Evolutionary conservation across 179 eudicot genomes (phyloP).

Genomic region (Amaranthus tricolor): DNA sequence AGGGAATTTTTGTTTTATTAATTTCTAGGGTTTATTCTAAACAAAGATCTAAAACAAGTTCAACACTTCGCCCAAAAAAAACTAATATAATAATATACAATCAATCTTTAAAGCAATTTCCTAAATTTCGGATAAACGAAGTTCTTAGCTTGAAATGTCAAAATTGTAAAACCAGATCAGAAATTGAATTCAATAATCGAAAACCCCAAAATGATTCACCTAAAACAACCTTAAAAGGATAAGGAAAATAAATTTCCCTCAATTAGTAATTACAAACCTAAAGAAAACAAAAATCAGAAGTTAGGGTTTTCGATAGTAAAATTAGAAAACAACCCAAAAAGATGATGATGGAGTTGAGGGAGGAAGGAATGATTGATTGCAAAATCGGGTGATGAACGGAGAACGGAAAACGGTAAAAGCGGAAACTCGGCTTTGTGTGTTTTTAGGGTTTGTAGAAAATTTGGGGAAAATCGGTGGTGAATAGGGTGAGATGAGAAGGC

Average conservation of each 20-base stretch:
- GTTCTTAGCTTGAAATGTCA: background rate
- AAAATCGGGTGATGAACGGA: background rate
- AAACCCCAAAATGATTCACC: background rate
- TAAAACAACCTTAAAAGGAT: background rate
- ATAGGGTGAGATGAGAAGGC: background rate
- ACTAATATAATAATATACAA: background rate
- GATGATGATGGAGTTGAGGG: background rate
- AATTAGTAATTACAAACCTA: background rate
- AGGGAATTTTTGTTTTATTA: background rate
- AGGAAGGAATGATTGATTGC: background rate
- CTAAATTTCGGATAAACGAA: background rate
- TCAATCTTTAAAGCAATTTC: too few relatives aligned
- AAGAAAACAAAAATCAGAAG: background rate
- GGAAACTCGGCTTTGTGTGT: background rate
- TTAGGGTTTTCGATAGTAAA: background rate
- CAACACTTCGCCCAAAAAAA: background rate
- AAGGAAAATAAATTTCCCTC: background rate
- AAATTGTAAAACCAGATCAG: background rate
- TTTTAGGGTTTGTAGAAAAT: slow-evolving; percentile 18
- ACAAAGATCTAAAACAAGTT: background rate
- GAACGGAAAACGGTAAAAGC: background rate
- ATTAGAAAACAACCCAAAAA: background rate
- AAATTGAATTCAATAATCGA: background rate
- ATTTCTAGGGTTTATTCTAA: background rate
- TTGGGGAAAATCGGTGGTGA: slow-evolving; percentile 10